Conservation (phyloP, 768 basidiomycete species). For the Boletus sp. region DNA sequence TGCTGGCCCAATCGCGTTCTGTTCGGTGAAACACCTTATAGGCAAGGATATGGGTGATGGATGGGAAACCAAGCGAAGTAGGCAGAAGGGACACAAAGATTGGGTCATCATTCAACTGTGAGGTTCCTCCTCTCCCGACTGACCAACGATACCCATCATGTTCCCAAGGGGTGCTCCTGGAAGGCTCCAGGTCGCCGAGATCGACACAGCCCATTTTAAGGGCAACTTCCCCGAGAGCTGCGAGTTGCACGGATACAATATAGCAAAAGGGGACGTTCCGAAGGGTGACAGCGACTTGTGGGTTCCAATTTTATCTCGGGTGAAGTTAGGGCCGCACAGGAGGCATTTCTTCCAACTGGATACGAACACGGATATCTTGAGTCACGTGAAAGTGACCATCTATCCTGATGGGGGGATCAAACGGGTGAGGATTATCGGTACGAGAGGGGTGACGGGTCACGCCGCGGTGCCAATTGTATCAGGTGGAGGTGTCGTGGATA, state of each 20-base stretch:
- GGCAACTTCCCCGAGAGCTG: constrained; percentile 93
- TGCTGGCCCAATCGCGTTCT: neutral
- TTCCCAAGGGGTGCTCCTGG: constrained; percentile 65
- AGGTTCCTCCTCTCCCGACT: constrained; percentile 13
- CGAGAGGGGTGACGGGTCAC: constrained; percentile 36
- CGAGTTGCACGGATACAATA: constrained; percentile 62
- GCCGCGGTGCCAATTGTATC: constrained; percentile 9
- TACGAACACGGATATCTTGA: constrained; percentile 57
- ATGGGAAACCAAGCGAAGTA: constrained; percentile 95
- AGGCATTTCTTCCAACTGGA: constrained; percentile 88
- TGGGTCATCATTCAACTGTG: constrained; percentile 90
- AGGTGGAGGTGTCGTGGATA: neutral
- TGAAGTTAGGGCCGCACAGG: constrained; percentile 82
- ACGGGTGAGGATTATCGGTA: constrained; percentile 79
- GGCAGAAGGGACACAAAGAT: constrained; percentile 76
- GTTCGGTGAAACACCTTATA: constrained; percentile 15
- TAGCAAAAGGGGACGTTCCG: constrained; percentile 32
- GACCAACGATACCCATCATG: neutral
- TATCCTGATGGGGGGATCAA: constrained; percentile 96
- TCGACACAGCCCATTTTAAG: constrained; percentile 94
- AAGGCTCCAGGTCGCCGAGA: constrained; percentile 69
- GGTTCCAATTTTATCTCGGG: constrained; percentile 70
- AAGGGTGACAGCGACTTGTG: constrained; percentile 48
- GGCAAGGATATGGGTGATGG: constrained; percentile 95
- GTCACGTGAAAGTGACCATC: constrained; percentile 85